phyloP scores from a whole-genome alignment of 495 filamentous ascomycete species.

The Zalerion maritima region DNA sequence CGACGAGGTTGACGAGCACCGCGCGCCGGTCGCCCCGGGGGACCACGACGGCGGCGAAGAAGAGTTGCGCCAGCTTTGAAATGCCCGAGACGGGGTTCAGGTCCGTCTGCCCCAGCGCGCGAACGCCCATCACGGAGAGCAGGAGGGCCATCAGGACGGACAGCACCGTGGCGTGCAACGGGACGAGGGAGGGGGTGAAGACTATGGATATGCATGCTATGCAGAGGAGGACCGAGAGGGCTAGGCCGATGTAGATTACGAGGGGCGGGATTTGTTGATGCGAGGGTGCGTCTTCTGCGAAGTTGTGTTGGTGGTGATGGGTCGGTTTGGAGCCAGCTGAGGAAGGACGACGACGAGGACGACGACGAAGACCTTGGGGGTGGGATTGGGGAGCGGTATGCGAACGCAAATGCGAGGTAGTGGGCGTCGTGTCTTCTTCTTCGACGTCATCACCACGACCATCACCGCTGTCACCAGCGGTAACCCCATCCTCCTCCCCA shows the following conservation, averaged over 20 bases:
- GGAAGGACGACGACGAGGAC: too few species aligned
- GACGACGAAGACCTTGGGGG: too few species aligned
- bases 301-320: slow-evolving; percentile 7
- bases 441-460: too few species aligned
- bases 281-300: slow-evolving; percentile 63
- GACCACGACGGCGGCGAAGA: slow-evolving; percentile 83
- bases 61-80: slow-evolving; percentile 86
- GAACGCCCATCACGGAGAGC: slow-evolving; percentile 87
- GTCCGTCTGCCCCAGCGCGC: slow-evolving; percentile 90
- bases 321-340: too few species aligned
- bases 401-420: too few species aligned
- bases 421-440: too few species aligned
- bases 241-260: slow-evolving; percentile 58
- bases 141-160: slow-evolving; percentile 80
- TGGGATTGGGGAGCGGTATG: too few species aligned
- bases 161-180: slow-evolving; percentile 55
- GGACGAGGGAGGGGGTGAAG: slow-evolving; percentile 52
- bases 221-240: slow-evolving; percentile 65
- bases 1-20: slow-evolving; percentile 83
- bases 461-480: too few species aligned
- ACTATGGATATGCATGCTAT: slow-evolving; percentile 62
- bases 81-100: slow-evolving; percentile 95
- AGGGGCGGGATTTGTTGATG: slow-evolving; percentile 65
- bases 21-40: slow-evolving; percentile 56
- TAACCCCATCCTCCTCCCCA: too few species aligned